These are phyloP conservation scores for Termitomyces heimii DNA, from an alignment of 768 basidiomycete species.

Conservation along the genomic window DNA sequence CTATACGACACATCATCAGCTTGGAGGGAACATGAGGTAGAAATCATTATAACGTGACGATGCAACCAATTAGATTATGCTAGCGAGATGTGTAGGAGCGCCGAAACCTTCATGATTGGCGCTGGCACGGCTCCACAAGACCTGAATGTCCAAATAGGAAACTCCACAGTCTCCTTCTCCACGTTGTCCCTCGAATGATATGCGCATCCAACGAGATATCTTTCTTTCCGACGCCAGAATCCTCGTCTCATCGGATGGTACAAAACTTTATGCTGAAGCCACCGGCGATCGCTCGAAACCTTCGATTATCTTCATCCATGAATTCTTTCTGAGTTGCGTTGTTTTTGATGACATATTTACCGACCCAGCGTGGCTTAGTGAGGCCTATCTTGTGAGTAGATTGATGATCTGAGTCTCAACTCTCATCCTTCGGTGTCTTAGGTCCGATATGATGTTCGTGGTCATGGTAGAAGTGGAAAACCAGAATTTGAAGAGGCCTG, in stretches of 20 bases:
- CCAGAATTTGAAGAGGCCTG: constrained; percentile 19
- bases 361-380: constrained; percentile 20
- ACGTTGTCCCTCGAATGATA: not conserved
- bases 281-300: constrained; percentile 29
- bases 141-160: not conserved
- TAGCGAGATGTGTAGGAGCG: not conserved
- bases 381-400: constrained; percentile 21
- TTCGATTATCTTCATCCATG: constrained; percentile 33
- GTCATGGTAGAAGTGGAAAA: constrained; percentile 26
- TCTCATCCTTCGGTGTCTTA: constrained; percentile 5
- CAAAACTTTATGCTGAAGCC: constrained; percentile 31
- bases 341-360: constrained; percentile 30
- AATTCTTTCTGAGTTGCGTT: constrained; percentile 23
- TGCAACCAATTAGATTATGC: not conserved
- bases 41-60: not conserved
- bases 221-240: constrained; percentile 7
- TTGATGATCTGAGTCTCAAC: not conserved
- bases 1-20: not conserved
- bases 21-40: not conserved
- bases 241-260: constrained; percentile 31
- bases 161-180: not conserved
- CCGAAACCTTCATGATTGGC: not conserved
- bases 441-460: constrained; percentile 28
- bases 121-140: not conserved
- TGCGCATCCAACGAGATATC: constrained; percentile 6